phyloP scores from a whole-genome alignment of 2,329 filamentous ascomycete genomes.

The Fusarium protoensiforme region DNA sequence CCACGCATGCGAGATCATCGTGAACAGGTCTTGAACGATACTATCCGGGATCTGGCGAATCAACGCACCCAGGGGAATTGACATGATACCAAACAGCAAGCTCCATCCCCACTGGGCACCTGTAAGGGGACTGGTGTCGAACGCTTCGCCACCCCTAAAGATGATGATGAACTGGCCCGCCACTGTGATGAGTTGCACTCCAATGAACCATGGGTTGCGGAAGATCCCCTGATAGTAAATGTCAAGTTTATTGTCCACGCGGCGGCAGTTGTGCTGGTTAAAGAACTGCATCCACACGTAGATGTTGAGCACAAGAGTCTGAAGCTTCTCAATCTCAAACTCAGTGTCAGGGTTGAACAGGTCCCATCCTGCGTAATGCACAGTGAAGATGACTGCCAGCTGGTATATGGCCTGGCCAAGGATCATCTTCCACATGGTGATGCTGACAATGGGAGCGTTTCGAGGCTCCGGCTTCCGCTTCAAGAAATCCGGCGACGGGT shows the following conservation, averaged over 20 bases:
- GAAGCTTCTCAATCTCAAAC: constrained; percentile 50
- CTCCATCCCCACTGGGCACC: constrained; percentile 77
- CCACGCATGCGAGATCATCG: not conserved
- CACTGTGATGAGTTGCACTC: constrained; percentile 73
- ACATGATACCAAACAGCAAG: constrained; percentile 73
- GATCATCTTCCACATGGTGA: constrained; percentile 74
- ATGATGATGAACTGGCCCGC: constrained; percentile 79
- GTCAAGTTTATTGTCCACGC: constrained; percentile 85
- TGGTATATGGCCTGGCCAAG: constrained; percentile 71
- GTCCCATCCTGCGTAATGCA: constrained; percentile 69
- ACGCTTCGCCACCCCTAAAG: constrained; percentile 75
- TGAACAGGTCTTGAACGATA: constrained; percentile 45
- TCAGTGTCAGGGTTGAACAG: constrained; percentile 64
- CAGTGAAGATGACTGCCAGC: constrained; percentile 65
- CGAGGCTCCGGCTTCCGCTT: constrained; percentile 67
- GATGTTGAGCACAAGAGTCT: constrained; percentile 84
- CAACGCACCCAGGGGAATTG: constrained; percentile 68
- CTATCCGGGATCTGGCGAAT: constrained; percentile 55
- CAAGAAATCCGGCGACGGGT: constrained; percentile 67
- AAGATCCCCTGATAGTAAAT: constrained; percentile 80
- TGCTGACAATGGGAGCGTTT: constrained; percentile 77
- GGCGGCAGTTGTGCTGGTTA: constrained; percentile 83
- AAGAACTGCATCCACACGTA: constrained; percentile 94
- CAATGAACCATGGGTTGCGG: constrained; percentile 81
- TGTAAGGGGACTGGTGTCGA: constrained; percentile 70